Evolutionary conservation across 2,329 filamentous ascomycete species (phyloP), one percentile per base, ranked within the genome.

Genomic region (Verticillium nubilum): DNA sequence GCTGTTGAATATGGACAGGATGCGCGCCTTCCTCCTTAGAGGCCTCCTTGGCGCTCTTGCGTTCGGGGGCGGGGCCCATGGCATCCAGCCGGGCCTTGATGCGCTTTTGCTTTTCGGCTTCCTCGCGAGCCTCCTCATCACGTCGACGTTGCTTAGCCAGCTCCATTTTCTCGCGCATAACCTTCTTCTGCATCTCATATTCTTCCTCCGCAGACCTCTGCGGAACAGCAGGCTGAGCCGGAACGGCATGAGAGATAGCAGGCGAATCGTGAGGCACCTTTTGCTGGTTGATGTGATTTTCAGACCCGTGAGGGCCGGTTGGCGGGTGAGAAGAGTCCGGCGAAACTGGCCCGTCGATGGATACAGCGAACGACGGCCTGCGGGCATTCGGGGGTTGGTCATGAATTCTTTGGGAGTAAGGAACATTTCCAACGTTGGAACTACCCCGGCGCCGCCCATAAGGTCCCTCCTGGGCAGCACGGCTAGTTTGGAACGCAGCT

Each of bases 371-470:
- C 1, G 85, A 85, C 27, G 75, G 74, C 61, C 81, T 75, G 23
- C 80, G 76, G 17, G 73, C 72, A 58, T 74, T 15, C 26, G 37
- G 42, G 4, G 52, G 52, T 10, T 26, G 52, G 25, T 53, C 52
- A 27, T 53, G 25, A 5, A 29, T 27, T 23, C 52, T 4, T 29
- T 53, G 52, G 25, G 25, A n/a, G n/a, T 53, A 53, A 15, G 52
- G 25, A 12, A 29, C 25, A n/a, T 53, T 53, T 19, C 52, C 27
- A 13, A 96, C 89, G 68, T 92, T 96, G 2, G 94, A 98, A 17
- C 94, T 97, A 60, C 90, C 90, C 63, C 94, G 87, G 62, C 92
- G 86, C 64, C 92, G 86, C 37, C 82, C 83, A 78, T 90, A 93
- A 2, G 85, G 80, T 13, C 78, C 86, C 64, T 89, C 86, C 62